Conservation (phyloP, 2,329 filamentous ascomycete species). For the Pseudogymnoascus sp. region DNA sequence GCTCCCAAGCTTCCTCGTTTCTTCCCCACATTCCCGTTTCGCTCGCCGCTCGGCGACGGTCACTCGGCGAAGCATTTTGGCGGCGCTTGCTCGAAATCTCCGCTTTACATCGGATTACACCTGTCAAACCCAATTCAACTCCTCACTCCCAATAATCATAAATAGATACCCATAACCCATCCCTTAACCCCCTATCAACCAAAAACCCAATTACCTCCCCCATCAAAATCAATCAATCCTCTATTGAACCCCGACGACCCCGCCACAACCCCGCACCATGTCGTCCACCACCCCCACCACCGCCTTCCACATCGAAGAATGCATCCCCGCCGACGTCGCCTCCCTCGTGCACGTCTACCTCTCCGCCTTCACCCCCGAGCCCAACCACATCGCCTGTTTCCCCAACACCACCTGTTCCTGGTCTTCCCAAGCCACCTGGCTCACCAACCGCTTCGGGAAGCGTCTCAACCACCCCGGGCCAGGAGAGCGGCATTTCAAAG, state of each 20-base stretch:
- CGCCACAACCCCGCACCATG: not conserved
- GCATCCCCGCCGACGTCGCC: slow-evolving; percentile 25
- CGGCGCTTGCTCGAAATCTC: not conserved
- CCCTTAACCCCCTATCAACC: not conserved
- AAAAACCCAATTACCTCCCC: not conserved
- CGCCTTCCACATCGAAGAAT: slow-evolving; percentile 9
- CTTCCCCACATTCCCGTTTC: not conserved
- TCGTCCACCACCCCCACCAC: not conserved
- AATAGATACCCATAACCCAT: not conserved
- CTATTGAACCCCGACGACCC: not conserved
- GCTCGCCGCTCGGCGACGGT: not conserved
- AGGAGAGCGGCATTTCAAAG: slow-evolving; percentile 27
- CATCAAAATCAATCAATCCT: not conserved
- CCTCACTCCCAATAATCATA: not conserved
- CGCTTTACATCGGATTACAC: not conserved
- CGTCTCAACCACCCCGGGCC: slow-evolving; percentile 23
- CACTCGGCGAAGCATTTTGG: not conserved
- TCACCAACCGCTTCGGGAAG: slow-evolving; percentile 21
- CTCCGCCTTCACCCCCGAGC: slow-evolving; percentile 19
- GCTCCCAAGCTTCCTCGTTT: not conserved
- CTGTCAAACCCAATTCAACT: not conserved
- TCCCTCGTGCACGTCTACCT: slow-evolving; percentile 24
- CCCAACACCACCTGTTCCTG: slow-evolving; percentile 10
- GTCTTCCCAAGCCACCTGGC: slow-evolving; percentile 24
- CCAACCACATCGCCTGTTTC: slow-evolving; percentile 1